Conservation (phyloP, 768 basidiomycete species). For the Phaeotremella skinneri region DNA sequence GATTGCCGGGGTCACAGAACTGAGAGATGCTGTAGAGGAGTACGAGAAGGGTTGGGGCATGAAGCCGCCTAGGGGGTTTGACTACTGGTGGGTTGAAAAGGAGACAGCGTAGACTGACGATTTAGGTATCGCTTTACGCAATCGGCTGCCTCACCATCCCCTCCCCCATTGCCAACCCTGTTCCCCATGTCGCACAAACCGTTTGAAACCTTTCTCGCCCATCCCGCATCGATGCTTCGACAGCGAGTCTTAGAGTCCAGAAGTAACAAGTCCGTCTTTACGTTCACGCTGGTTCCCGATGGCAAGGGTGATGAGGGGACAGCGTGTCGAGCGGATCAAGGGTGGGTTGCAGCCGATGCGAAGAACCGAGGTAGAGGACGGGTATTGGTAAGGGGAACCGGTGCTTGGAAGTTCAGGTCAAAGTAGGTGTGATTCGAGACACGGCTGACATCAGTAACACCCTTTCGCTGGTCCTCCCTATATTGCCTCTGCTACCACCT, state of each 20-base stretch:
- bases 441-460: constrained; percentile 29
- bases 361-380: constrained; percentile 30
- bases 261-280: constrained; percentile 26
- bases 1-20: constrained; percentile 21
- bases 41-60: constrained; percentile 33
- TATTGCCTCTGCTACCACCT: constrained; percentile 28
- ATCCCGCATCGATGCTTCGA: constrained; percentile 22
- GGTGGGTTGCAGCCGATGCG: constrained; percentile 21
- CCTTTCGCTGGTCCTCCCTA: constrained; percentile 31
- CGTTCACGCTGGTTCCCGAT: constrained; percentile 33
- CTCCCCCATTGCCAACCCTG: constrained; percentile 22
- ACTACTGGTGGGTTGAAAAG: constrained; percentile 27
- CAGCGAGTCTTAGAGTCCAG: constrained; percentile 25
- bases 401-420: constrained; percentile 38
- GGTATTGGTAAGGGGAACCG: constrained; percentile 25
- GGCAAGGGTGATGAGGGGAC: constrained; percentile 39
- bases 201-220: constrained; percentile 27
- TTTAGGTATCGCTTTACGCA: constrained; percentile 40
- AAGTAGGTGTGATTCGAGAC: constrained; percentile 25
- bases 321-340: constrained; percentile 29
- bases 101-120: neutral
- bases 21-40: constrained; percentile 37
- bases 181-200: constrained; percentile 27
- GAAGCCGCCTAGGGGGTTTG: constrained; percentile 36
- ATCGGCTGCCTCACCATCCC: constrained; percentile 7